These are phyloP conservation scores for Cercospora nicotianae DNA, from an alignment of 2,329 filamentous ascomycete species.

Conservation along the genomic window DNA sequence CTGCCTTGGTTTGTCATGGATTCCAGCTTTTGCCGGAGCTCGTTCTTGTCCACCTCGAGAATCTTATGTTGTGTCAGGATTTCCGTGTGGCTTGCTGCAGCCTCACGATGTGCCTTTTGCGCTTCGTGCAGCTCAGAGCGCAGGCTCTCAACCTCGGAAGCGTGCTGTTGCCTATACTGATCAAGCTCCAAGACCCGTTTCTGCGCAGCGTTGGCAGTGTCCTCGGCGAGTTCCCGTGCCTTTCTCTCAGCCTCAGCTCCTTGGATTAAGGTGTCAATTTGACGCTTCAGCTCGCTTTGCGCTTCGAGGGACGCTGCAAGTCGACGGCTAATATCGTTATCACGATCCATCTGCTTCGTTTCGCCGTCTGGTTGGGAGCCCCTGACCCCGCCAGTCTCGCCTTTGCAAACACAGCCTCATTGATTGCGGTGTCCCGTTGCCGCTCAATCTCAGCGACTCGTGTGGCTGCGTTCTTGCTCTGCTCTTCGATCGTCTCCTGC, in stretches of 20 bases:
- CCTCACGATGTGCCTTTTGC: conserved; percentile 76
- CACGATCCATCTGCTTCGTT: conserved; percentile 59
- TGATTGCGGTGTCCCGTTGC: conserved; percentile 90
- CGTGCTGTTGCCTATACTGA: conserved; percentile 76
- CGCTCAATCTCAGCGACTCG: conserved; percentile 92
- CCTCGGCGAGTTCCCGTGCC: conserved; percentile 81
- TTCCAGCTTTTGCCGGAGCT: conserved; percentile 68
- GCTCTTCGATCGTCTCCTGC: conserved; percentile 83
- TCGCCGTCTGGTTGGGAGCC: conserved; percentile 55
- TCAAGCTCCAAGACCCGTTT: conserved; percentile 83
- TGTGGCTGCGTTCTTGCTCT: conserved; percentile 79
- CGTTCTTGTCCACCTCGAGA: conserved; percentile 81
- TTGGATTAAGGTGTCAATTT: conserved; percentile 64
- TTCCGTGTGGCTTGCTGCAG: conserved; percentile 74
- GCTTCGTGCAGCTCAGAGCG: conserved; percentile 80
- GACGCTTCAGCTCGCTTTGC: conserved; percentile 78
- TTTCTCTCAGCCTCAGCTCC: conserved; percentile 81
- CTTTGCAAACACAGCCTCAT: conserved; percentile 92
- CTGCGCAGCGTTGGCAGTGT: conserved; percentile 78
- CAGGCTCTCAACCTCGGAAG: conserved; percentile 79
- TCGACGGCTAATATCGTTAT: conserved; percentile 74
- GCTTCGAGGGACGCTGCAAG: conserved; percentile 76
- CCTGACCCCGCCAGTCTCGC: conserved; percentile 84
- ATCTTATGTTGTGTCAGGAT: conserved; percentile 72
- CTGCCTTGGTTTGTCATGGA: conserved; percentile 66